Conservation (phyloP, 345 rosid genomes). For the Lepidium aucheri region DNA sequence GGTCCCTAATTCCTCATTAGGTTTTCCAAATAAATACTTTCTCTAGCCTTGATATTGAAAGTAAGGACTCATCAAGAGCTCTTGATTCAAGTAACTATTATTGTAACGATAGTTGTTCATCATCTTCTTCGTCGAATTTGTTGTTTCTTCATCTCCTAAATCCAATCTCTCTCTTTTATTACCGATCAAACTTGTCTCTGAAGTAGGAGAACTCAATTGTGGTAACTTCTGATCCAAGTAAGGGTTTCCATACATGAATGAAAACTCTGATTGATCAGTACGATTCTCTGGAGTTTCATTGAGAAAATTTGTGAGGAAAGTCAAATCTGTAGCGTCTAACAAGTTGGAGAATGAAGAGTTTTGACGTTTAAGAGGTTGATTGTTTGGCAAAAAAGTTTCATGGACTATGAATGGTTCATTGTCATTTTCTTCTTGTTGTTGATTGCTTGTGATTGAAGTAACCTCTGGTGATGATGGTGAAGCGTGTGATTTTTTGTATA, state of each 20-base stretch:
- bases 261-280: constrained; percentile 27
- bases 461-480: constrained; percentile 34
- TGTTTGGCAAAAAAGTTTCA: constrained; percentile 27
- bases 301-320: constrained; percentile 45
- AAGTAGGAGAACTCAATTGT: constrained; percentile 33
- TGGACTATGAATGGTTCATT: constrained; percentile 14
- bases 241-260: constrained; percentile 15
- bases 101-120: constrained; percentile 41
- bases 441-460: constrained; percentile 36
- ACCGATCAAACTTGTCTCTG: constrained; percentile 28
- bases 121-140: constrained; percentile 40
- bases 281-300: constrained; percentile 40
- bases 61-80: constrained; percentile 42
- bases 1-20: constrained; percentile 11
- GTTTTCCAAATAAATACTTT: not conserved
- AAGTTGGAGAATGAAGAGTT: constrained; percentile 72
- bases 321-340: constrained; percentile 65
- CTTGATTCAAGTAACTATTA: constrained; percentile 36
- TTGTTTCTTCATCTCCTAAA: constrained; percentile 31
- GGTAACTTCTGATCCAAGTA: constrained; percentile 51
- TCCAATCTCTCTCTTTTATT: constrained; percentile 45
- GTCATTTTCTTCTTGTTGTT: constrained; percentile 58
- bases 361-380: constrained; percentile 43
- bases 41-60: constrained; percentile 46
- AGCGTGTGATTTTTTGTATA: constrained; percentile 68